phyloP scores from a whole-genome alignment of 2,329 filamentous ascomycete species.

The Fusarium proliferatum region DNA sequence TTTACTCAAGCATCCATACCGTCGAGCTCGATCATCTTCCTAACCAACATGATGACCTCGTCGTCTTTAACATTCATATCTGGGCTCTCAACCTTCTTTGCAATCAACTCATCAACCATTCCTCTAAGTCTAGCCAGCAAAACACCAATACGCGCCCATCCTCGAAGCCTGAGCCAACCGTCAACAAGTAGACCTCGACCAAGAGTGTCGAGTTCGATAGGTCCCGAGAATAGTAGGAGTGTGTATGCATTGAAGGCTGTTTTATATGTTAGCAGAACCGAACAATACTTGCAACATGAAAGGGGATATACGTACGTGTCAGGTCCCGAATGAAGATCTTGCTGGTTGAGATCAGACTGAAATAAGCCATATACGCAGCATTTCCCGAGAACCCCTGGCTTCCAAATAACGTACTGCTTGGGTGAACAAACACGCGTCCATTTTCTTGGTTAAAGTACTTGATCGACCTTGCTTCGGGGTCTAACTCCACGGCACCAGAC shows the following conservation, averaged over 20 bases:
- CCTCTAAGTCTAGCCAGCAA: constrained; percentile 83
- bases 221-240: constrained; percentile 86
- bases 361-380: constrained; percentile 86
- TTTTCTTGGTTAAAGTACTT: constrained; percentile 91
- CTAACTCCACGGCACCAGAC: constrained; percentile 89
- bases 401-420: constrained; percentile 86
- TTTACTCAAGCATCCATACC: constrained; percentile 74
- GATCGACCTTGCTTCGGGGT: constrained; percentile 91
- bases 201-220: constrained; percentile 85
- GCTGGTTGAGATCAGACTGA: constrained; percentile 88
- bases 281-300: not conserved
- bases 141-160: constrained; percentile 95
- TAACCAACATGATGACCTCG: constrained; percentile 81
- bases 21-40: constrained; percentile 87
- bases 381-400: constrained; percentile 80
- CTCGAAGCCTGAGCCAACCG: constrained; percentile 85
- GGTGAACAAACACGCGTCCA: constrained; percentile 92
- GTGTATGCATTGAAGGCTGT: constrained; percentile 88
- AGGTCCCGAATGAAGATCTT: constrained; percentile 94
- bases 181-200: constrained; percentile 90
- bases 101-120: constrained; percentile 88
- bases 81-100: constrained; percentile 82
- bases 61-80: constrained; percentile 66
- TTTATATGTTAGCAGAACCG: constrained; percentile 9
- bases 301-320: constrained; percentile 72